Base-by-base conservation (phyloP, 1,284 basidiomycete species). In the Pholiota adiposa region DNA sequence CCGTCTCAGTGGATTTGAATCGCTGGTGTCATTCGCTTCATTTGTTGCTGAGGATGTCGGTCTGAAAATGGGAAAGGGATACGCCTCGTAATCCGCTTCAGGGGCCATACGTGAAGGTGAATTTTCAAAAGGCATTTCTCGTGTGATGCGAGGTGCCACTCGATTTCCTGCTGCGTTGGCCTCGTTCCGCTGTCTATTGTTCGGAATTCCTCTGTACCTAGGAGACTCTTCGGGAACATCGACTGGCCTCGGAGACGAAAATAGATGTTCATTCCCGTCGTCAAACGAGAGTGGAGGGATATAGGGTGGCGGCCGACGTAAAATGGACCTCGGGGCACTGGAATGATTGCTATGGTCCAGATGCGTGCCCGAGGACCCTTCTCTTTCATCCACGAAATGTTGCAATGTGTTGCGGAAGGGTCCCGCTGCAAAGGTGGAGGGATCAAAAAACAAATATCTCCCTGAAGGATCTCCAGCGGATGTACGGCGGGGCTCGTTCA, bases 371-470 rank as follows among this genome's bases (percentile, higher is more conserved):
- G 25, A n/a, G 19, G 7, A 21, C 21, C 34, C 21, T 14, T 44
- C 50, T 25, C 63, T 63, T 40, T 65, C 66, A 31, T 56, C 43
- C 6, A 61, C 25, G 14, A 56, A 44, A 53, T 65, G 66, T 57
- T 77, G 74, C 58, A 81, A 65, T 7, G 79, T 79, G 52, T 78
- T 77, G 31, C 79, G 69, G 68, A 80, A 81, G 3, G 77, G 77
- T 4, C 80, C 79, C 41, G 78, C 75, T 12, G 75, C 72, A 61
- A 77, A 79, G 1, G 71, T 66, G 7, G 76, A 70, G 1, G 76
- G 71, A 64, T 80, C 71, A 29, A 79, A 69, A 31, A 49, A 19
- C n/a, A 46, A 11, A n/a, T 50, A 49, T 23, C 43, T 23, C 31
- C 33, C 54, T 9, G 43, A 19, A 29, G 18, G 14, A 34, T 55